These are phyloP conservation scores for Peronospora belbahrii DNA, from an alignment of 352 stramenopile genomes.

Conservation along the genomic window DNA sequence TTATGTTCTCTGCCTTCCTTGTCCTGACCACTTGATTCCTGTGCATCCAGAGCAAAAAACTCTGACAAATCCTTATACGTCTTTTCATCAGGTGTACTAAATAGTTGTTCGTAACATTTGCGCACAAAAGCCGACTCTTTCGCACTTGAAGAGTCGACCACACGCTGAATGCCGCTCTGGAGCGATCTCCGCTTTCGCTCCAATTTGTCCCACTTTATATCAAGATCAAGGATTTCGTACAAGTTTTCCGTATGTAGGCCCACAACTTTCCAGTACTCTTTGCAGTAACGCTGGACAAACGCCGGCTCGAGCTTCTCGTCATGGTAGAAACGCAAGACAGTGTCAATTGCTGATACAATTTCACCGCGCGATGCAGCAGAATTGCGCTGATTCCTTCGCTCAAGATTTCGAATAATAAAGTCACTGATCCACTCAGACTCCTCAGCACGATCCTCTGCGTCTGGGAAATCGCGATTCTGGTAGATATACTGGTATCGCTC, in stretches of 20 bases:
- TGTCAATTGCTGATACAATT: constrained; percentile 85
- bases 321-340: constrained; percentile 83
- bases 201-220: constrained; percentile 86
- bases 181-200: constrained; percentile 76
- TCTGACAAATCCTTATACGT: constrained; percentile 81
- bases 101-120: constrained; percentile 75
- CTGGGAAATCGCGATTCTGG: constrained; percentile 60
- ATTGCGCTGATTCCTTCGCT: constrained; percentile 39
- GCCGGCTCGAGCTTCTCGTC: constrained; percentile 83
- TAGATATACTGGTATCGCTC: constrained; percentile 79
- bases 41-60: constrained; percentile 74
- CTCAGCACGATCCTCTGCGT: constrained; percentile 76
- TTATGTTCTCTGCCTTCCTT: constrained; percentile 45
- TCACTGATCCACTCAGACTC: constrained; percentile 87
- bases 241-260: constrained; percentile 71
- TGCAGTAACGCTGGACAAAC: constrained; percentile 87
- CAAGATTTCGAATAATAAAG: constrained; percentile 77
- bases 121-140: constrained; percentile 79
- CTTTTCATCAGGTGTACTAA: constrained; percentile 67
- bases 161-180: constrained; percentile 55
- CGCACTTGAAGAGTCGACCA: constrained; percentile 53
- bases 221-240: constrained; percentile 82
- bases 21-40: constrained; percentile 46
- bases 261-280: constrained; percentile 87
- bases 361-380: constrained; percentile 61